These are phyloP conservation scores for Astragalus glycyphyllos DNA, from an alignment of 306 rosid genomes.

Conservation along the genomic window DNA sequence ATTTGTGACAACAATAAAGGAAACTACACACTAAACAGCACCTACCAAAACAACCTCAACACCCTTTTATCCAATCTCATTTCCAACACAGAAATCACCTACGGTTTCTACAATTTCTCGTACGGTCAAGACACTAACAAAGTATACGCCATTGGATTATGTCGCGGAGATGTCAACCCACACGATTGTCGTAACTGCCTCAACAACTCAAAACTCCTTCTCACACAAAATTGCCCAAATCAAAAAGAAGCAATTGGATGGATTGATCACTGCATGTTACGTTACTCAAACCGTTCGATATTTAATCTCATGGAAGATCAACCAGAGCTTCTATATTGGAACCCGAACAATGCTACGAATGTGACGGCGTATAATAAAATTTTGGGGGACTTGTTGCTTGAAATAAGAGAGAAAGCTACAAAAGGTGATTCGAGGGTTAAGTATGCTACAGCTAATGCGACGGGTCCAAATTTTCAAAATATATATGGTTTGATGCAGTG, in stretches of 20 bases:
- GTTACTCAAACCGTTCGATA: slow-evolving; percentile 35
- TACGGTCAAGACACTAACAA: slow-evolving; percentile 41
- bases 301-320: background rate
- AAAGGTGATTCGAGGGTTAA: too few species aligned
- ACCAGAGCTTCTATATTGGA: background rate
- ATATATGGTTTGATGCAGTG: slow-evolving; percentile 46
- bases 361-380: background rate
- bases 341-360: background rate
- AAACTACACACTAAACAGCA: slow-evolving; percentile 36
- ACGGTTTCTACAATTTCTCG: slow-evolving; percentile 51
- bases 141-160: slow-evolving; percentile 43
- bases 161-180: slow-evolving; percentile 50
- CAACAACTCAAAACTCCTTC: background rate
- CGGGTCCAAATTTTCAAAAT: background rate
- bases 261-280: slow-evolving; percentile 27
- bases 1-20: background rate
- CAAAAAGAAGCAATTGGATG: slow-evolving; percentile 55
- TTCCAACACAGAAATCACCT: background rate
- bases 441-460: background rate
- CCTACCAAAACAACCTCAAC: slow-evolving; percentile 45
- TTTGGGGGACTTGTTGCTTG: background rate
- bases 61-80: slow-evolving; percentile 44
- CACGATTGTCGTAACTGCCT: slow-evolving; percentile 44
- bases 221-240: slow-evolving; percentile 38
- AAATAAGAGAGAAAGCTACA: too few species aligned